phyloP scores from a whole-genome alignment of 2,329 filamentous ascomycete species.

The Verticillium zaregamsianum region DNA sequence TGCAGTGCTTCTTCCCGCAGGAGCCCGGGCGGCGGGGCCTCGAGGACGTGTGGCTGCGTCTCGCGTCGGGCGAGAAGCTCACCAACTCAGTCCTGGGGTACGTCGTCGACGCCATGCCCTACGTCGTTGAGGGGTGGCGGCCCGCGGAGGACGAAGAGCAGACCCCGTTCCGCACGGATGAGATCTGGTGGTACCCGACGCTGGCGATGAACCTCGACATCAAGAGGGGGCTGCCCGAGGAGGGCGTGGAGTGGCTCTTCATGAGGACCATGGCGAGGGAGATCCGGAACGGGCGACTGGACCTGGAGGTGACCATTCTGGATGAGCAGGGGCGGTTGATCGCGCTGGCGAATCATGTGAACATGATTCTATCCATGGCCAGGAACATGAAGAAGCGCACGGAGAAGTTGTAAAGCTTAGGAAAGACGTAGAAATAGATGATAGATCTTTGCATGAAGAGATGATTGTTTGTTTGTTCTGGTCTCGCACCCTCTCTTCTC shows the following conservation, averaged over 20 bases:
- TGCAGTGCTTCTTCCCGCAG: slow-evolving; percentile 13
- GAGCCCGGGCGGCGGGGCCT: slow-evolving; percentile 8
- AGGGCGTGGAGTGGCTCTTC: slow-evolving; percentile 70
- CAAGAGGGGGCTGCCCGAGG: slow-evolving; percentile 65
- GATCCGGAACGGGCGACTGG: slow-evolving; percentile 68
- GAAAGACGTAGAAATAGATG: background rate
- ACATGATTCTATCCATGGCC: slow-evolving; percentile 12
- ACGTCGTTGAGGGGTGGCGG: slow-evolving; percentile 53
- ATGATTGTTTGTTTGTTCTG: no score
- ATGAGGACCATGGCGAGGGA: slow-evolving; percentile 60
- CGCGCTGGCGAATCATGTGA: slow-evolving; percentile 17
- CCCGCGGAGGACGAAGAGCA: slow-evolving; percentile 23
- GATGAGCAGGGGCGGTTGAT: slow-evolving; percentile 37
- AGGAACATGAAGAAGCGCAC: slow-evolving; percentile 12
- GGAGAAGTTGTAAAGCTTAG: background rate
- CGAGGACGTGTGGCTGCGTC: slow-evolving; percentile 63
- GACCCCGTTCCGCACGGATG: slow-evolving; percentile 26
- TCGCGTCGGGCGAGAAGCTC: slow-evolving; percentile 56
- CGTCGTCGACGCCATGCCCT: slow-evolving; percentile 65
- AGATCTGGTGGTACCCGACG: slow-evolving; percentile 69
- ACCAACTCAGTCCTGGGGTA: slow-evolving; percentile 62
- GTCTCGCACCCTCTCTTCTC: no score
- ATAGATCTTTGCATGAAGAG: background rate
- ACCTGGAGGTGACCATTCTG: slow-evolving; percentile 66
- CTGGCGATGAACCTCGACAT: slow-evolving; percentile 71